Conservation (phyloP, 2,329 filamentous ascomycete species). For the Aureobasidium sp. region DNA sequence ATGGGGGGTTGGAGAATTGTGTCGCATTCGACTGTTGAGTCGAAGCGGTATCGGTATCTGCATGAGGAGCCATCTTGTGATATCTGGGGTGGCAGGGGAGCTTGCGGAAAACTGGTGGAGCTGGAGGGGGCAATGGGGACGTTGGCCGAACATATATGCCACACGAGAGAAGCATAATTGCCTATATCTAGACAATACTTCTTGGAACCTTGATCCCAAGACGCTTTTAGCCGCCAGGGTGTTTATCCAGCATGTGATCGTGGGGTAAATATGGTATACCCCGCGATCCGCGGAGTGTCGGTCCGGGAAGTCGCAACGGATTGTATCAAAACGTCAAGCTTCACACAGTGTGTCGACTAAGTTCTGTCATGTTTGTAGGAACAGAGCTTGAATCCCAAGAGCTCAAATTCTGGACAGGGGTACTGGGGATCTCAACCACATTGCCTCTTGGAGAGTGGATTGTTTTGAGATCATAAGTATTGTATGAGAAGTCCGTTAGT, state of each 20-base stretch:
- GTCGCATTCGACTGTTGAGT: neutral
- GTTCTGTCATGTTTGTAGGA: neutral
- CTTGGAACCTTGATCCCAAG: neutral
- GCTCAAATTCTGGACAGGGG: neutral
- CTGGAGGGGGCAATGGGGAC: neutral
- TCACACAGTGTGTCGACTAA: neutral
- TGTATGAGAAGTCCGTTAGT: neutral
- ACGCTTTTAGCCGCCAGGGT: conserved; percentile 7
- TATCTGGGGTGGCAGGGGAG: no score
- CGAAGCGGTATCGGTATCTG: neutral
- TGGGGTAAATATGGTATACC: neutral
- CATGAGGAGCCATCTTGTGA: conserved; percentile 9
- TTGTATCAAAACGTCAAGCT: no score
- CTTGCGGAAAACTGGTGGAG: no score
- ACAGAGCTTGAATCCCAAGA: neutral
- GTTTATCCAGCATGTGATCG: conserved; percentile 11
- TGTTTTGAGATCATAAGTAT: neutral
- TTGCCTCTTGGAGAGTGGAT: neutral
- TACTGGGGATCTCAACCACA: neutral
- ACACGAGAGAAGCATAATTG: conserved; percentile 3
- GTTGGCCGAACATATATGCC: neutral
- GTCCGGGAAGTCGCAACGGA: neutral
- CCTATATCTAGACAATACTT: neutral
- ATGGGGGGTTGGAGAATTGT: neutral
- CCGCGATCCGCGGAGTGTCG: neutral